Percentiles rank a stretch among this genome's conserved stretches.
Evolutionary conservation across 768 basidiomycete species (phyloP).

Genomic region (Tylopilus felleus): DNA sequence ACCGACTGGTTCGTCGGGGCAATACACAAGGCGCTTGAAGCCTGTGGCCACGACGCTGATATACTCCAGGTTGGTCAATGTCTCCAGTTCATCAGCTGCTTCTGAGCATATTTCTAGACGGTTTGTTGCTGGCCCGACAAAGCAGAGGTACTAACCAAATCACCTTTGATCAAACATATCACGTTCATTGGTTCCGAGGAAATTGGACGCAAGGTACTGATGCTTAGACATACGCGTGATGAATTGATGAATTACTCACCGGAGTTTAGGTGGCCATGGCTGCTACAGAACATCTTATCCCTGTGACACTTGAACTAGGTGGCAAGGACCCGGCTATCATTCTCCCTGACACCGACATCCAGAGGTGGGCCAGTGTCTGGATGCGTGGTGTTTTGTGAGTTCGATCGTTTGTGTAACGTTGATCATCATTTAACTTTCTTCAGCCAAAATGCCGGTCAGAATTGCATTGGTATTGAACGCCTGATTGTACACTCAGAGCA

Average conservation of each 20-base stretch:
- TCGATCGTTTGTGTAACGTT: neutral
- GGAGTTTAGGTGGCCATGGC: conserved; percentile 66
- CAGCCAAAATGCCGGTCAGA: conserved; percentile 92
- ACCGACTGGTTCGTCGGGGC: conserved; percentile 78
- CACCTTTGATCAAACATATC: conserved; percentile 84
- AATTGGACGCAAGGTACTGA: conserved; percentile 65
- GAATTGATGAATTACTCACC: neutral
- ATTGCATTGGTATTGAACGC: conserved; percentile 95
- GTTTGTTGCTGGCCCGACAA: conserved; percentile 88
- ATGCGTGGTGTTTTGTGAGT: conserved; percentile 91
- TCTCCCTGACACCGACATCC: conserved; percentile 78
- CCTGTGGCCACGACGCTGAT: conserved; percentile 81
- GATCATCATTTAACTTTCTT: neutral
- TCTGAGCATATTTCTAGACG: conserved; percentile 40
- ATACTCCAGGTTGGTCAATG: conserved; percentile 68
- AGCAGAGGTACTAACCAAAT: conserved; percentile 76
- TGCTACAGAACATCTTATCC: conserved; percentile 84
- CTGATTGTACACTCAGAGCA: conserved; percentile 80
- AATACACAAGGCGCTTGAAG: conserved; percentile 70
- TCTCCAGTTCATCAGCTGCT: neutral
- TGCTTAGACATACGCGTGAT: conserved; percentile 6
- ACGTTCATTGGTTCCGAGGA: conserved; percentile 88
- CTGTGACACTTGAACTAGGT: conserved; percentile 91
- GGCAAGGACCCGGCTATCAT: conserved; percentile 94
- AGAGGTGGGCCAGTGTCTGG: conserved; percentile 76